phyloP scores from a whole-genome alignment of 768 basidiomycete species.

The Phanerochaete carnosa region DNA sequence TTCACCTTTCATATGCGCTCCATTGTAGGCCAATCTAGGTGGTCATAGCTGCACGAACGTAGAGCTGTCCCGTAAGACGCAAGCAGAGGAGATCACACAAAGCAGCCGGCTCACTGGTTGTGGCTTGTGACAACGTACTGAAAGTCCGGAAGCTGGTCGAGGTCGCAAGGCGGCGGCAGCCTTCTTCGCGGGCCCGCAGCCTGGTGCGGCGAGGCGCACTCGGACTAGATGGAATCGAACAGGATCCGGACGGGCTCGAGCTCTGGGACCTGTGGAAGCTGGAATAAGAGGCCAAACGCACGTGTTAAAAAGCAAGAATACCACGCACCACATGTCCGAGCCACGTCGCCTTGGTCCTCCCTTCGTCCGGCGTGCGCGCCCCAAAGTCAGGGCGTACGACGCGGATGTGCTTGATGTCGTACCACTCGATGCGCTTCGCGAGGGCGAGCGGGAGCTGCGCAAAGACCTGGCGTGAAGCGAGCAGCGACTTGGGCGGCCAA shows the following conservation, averaged over 20 bases:
- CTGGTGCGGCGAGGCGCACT: slow-evolving; percentile 27
- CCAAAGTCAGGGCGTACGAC: slow-evolving; percentile 27
- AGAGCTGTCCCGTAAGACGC: background rate
- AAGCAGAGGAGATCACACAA: too few species aligned
- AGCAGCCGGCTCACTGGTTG: slow-evolving; percentile 35
- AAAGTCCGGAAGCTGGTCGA: slow-evolving; percentile 36
- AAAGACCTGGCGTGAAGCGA: slow-evolving; percentile 8
- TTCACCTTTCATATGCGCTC: slow-evolving; percentile 20
- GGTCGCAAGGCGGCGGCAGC: slow-evolving; percentile 32
- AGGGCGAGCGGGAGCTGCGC: slow-evolving; percentile 15
- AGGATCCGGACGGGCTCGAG: slow-evolving; percentile 29
- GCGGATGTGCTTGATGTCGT: slow-evolving; percentile 16
- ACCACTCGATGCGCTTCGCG: slow-evolving; percentile 11
- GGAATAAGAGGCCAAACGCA: slow-evolving; percentile 29
- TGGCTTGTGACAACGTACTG: slow-evolving; percentile 39
- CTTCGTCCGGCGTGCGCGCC: background rate
- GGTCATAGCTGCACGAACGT: slow-evolving; percentile 33
- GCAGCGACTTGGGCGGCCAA: slow-evolving; percentile 11
- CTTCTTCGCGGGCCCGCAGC: slow-evolving; percentile 30
- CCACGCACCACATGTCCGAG: slow-evolving; percentile 34
- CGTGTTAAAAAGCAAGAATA: too few species aligned
- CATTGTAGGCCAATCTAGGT: slow-evolving; percentile 36
- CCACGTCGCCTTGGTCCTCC: slow-evolving; percentile 30
- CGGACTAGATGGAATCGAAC: slow-evolving; percentile 41
- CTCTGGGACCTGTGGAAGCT: slow-evolving; percentile 18